Evolutionary conservation across 768 basidiomycete genomes (phyloP).

Genomic region (Mycena floridula): DNA sequence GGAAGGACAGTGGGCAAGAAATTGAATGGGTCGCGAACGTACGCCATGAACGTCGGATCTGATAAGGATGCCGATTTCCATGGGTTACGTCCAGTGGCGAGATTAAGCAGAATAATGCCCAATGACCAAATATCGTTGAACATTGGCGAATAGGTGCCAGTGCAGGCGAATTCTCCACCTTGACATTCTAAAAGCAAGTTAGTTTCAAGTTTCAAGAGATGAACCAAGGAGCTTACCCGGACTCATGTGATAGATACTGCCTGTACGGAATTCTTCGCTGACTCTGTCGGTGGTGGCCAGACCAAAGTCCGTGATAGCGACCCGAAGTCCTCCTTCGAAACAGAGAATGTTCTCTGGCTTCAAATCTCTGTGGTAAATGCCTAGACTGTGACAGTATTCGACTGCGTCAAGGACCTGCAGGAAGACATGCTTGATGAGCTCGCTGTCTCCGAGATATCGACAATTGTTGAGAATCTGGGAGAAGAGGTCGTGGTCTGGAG

Average conservation of each 20-base stretch:
- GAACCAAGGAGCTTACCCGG: constrained; percentile 51
- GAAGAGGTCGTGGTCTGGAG: constrained; percentile 86
- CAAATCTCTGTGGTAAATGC: constrained; percentile 94
- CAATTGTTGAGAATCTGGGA: constrained; percentile 77
- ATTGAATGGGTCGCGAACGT: constrained; percentile 63
- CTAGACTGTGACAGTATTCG: constrained; percentile 85
- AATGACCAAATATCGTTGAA: constrained; percentile 96
- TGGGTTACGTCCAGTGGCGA: constrained; percentile 91
- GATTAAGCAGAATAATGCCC: constrained; percentile 93
- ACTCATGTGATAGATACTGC: constrained; percentile 98
- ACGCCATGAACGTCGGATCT: constrained; percentile 89
- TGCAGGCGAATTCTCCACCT: constrained; percentile 58
- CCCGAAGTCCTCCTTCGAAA: constrained; percentile 65
- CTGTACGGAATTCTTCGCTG: constrained; percentile 88
- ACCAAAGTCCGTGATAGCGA: constrained; percentile 94
- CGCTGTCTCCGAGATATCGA: constrained; percentile 79
- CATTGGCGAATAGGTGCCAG: constrained; percentile 74
- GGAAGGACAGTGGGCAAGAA: constrained; percentile 87
- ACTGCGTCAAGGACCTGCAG: constrained; percentile 91
- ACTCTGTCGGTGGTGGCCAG: constrained; percentile 83
- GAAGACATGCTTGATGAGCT: constrained; percentile 84
- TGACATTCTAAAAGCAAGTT: constrained; percentile 69
- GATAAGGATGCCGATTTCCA: constrained; percentile 84
- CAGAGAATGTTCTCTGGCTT: constrained; percentile 97
- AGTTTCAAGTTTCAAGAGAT: constrained; percentile 9